Percentiles rank a stretch among this genome's conserved stretches.
Evolutionary conservation across 192 early-diverging fungal genomes (phyloP).

Genomic region (Funneliformis geosporum): DNA sequence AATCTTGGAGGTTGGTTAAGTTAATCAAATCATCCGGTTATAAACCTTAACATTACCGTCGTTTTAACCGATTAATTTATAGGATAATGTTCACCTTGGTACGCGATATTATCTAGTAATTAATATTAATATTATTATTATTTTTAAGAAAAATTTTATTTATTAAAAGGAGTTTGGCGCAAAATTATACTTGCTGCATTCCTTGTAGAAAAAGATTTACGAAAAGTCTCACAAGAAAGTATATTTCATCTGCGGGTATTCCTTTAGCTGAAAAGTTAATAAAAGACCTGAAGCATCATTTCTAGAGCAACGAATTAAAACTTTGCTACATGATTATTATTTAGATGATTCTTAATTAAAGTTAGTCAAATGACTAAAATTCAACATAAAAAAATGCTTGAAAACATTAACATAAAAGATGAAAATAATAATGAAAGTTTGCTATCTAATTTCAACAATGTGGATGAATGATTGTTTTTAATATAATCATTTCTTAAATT

Average conservation of each 20-base stretch:
- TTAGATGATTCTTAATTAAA: neutral
- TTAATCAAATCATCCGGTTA: too few relatives aligned
- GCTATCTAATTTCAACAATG: too few relatives aligned
- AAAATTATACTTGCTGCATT: neutral
- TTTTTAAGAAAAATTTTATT: neutral
- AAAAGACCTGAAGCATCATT: neutral
- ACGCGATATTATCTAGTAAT: neutral
- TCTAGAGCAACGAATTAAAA: neutral
- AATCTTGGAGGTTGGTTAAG: too few relatives aligned
- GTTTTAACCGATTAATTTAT: too few relatives aligned
- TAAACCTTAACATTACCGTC: too few relatives aligned
- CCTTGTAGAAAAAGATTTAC: neutral
- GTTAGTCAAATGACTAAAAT: too few relatives aligned
- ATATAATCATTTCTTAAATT: too few relatives aligned
- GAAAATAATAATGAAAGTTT: too few relatives aligned
- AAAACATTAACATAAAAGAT: too few relatives aligned
- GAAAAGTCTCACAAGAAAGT: neutral
- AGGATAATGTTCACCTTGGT: neutral
- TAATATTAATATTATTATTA: neutral
- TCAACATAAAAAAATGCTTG: too few relatives aligned
- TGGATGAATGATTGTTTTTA: too few relatives aligned
- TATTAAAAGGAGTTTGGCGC: neutral
- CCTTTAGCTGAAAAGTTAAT: neutral
- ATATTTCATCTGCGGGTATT: neutral
- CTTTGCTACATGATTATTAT: conserved; percentile 6